Conservation (phyloP, 2,329 filamentous ascomycete genomes). For the Hypoxylon rubiginosum region DNA sequence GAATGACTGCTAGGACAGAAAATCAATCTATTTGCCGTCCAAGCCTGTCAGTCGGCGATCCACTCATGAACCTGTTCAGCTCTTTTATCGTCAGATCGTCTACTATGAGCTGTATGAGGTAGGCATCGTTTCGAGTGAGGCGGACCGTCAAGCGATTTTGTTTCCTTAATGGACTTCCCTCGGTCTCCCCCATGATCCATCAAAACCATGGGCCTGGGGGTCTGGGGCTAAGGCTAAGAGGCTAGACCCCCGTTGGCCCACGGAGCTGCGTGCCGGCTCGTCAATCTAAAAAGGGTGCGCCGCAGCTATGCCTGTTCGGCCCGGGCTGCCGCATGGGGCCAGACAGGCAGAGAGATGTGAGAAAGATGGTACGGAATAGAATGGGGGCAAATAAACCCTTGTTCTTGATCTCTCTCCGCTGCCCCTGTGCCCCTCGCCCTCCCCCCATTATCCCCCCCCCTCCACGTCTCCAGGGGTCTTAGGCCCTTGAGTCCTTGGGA, state of each 20-base stretch:
- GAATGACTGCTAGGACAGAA: slow-evolving; percentile 2
- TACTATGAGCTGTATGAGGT: no score
- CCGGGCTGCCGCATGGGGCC: slow-evolving; percentile 52
- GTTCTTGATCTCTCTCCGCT: slow-evolving; percentile 9
- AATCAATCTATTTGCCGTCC: slow-evolving; percentile 39
- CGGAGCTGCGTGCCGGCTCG: slow-evolving; percentile 51
- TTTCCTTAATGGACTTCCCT: slow-evolving; percentile 20
- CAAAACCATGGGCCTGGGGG: no score
- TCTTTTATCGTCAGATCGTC: slow-evolving; percentile 25
- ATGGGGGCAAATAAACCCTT: slow-evolving; percentile 22
- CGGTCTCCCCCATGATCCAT: slow-evolving; percentile 3
- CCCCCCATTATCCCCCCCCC: slow-evolving; percentile 2
- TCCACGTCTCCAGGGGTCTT: slow-evolving; percentile 10
- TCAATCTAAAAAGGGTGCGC: slow-evolving; percentile 50
- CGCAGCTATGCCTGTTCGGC: slow-evolving; percentile 48
- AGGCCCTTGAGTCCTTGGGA: background rate
- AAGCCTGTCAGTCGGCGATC: slow-evolving; percentile 16
- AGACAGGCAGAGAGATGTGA: no score
- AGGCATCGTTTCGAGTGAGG: slow-evolving; percentile 39
- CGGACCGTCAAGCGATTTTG: slow-evolving; percentile 41
- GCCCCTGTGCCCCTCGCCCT: background rate
- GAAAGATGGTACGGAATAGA: slow-evolving; percentile 10
- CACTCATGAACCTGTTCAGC: slow-evolving; percentile 33
- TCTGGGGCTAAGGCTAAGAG: slow-evolving; percentile 21
- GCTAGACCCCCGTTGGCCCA: slow-evolving; percentile 32